Base-by-base conservation (phyloP, 768 basidiomycete species). In the Mycena galericulata region DNA sequence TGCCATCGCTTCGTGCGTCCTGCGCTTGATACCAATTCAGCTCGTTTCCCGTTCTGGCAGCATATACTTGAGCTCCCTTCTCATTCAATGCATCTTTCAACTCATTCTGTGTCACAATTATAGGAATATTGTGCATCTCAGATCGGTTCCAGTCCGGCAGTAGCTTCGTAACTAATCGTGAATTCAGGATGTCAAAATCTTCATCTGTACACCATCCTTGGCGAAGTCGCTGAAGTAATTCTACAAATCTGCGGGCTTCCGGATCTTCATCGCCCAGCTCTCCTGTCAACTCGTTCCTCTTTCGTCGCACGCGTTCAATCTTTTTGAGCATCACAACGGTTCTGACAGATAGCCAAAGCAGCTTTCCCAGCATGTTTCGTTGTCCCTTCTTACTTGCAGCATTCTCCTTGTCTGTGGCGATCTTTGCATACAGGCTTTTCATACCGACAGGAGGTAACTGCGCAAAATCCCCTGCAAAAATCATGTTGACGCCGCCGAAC, bases 401-500 rank as follows among this genome's bases (percentile, higher is more conserved):
- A 36, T 29, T 26, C 0, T 47, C 46, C n/a, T 50, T 27, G 6
- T 58, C 12, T 11, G 66, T 71, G 50, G 72, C 53, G 0, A 78
- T 30, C 4, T 51, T 47, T 0, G 72, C 51, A 38, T 72, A 60
- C 8, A 84, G 57, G 0, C 72, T 59, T 0, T 46, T 75, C 3
- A 78, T 68, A 0, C 71, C 67, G 0, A 86, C 76, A 14, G 85
- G 84, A 1, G 82, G 79, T 8, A 83, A 64, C 57, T 86, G 85
- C 0, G 77, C 75, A 65, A 47, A 60, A 38, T 60, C 46, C 2
- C 59, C 59, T 1, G 81, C 80, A 62, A 83, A 82, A 2, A 85
- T 81, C 4, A 85, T 67, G 49, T 80, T 84, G 0, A 85, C 74
- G 0, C 82, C 81, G 3, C 84, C 83, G 72, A 83, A 85, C 0